Evolutionary conservation across 768 basidiomycete genomes (phyloP), one percentile per base, ranked within the genome.

Genomic region (Cystofilobasidium ferigula): DNA sequence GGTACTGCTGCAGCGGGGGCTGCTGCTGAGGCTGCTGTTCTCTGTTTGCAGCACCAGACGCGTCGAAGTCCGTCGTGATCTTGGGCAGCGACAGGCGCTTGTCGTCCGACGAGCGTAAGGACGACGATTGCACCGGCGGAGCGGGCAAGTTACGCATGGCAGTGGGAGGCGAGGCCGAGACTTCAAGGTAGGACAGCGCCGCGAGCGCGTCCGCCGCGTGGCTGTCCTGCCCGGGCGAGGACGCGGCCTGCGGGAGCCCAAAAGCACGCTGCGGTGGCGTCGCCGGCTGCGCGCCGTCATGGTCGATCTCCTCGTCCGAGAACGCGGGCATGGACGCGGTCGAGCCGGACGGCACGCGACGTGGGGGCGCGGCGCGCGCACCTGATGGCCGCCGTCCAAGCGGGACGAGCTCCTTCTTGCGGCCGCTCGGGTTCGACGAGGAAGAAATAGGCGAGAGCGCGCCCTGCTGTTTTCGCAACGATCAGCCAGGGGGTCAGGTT

Each of bases 131-230:
- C 70, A 34, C 75, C 75, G 51, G 78, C 74, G 40, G 76, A 53
- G 34, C 74, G 66, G 22, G 72, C 56, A 28, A 62, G 62, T 57
- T 54, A 64, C 38, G 66, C 38, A 16, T 71, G 62, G 28, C 14
- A 14, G 26, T 54, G 5, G 60, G 56, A 69, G 71, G 36, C 59
- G 64, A 59, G 72, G 72, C 70, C 1, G 35, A 70, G 61, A 64
- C 80, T 78, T 69, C 84, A 64, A 91, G 79, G 76, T 88, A 91
- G 35, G 84, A 82, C 71, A 92, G 71, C 2, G 87, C 89, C 3
- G 87, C 89, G 57, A 90, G 78, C 14, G 84, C 88, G 76, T 90
- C 89, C 3, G 73, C 73, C 30, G 80, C 80, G 35, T 69, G 36
- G 28, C 62, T 64, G 35, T 61, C 63, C 35, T 38, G 22, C 35